Evolutionary conservation across 208 protist genomes (phyloP), one percentile per base, ranked within the genome.

Genomic region (Acanthamoeba lenticulata): DNA sequence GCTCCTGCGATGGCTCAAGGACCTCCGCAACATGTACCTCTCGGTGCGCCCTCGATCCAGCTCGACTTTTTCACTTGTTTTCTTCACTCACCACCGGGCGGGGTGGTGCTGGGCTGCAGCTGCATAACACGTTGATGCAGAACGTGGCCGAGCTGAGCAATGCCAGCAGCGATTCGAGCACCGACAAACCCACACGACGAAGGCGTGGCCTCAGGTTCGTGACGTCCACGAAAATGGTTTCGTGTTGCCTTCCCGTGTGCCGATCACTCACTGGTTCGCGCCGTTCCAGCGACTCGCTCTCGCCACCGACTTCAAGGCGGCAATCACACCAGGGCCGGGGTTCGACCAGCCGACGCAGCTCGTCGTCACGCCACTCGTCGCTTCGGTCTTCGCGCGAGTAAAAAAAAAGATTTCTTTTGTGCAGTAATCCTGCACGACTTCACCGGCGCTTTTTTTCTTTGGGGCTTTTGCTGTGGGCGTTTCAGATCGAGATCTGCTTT

Each of bases 1-100:
- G 49, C 19, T 90, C 17, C 32, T 40, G 24, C 9, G 83, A 67
- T 90, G 83, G 83, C 11, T 90, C n/a, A 57, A 47, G 15, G 83
- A 90, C 34, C 42, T 90, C 17, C 29, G 83, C n/a, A 90, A 90
- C 83, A 90, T 90, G 83, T 90, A 90, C 32, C 52, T 72, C 32
- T 72, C 62, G n/a, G 62, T 72, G 36, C 32, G n/a, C 5, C 7
- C 47, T 15, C 62, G 21, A 5, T 24, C 62, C 6, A 5, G 6
- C 62, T 38, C 6, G 11, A 29, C 62, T 36, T 72, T 36, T 27
- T 81, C 32, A 5, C 27, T 67, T 21, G 7, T 32, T 21, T 32
- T 67, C 57, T 67, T 67, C 57, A 7, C 57, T 67, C 15, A 5
- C 15, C 15, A 5, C 15, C 47, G 5, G 5, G 47, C 5, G 47